Conservation (phyloP, 495 filamentous ascomycete species). For the Lasiosphaeria miniovina region DNA sequence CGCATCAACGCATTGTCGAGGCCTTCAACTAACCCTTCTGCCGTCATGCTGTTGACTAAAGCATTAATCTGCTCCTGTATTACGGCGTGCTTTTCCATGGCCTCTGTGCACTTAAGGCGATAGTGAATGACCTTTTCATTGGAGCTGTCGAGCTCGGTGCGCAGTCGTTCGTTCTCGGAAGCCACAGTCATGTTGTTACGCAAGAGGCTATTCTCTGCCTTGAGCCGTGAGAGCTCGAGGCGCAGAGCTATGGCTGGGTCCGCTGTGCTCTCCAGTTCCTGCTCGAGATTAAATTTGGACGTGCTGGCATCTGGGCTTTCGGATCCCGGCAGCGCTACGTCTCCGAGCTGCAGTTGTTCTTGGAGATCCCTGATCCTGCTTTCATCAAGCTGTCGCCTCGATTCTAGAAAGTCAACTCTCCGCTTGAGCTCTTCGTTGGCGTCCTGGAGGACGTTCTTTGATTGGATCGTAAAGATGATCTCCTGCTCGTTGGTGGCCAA, state of each 20-base stretch:
- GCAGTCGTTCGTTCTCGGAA: slow-evolving; percentile 48
- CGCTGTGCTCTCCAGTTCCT: slow-evolving; percentile 38
- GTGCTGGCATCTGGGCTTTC: slow-evolving; percentile 23
- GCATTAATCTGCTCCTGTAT: slow-evolving; percentile 49
- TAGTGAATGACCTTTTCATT: slow-evolving; percentile 37
- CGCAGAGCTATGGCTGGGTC: slow-evolving; percentile 30
- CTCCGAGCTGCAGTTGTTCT: slow-evolving; percentile 42
- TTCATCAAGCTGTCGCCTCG: slow-evolving; percentile 35
- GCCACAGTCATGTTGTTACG: slow-evolving; percentile 47
- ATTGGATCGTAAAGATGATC: slow-evolving; percentile 36
- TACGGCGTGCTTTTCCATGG: slow-evolving; percentile 50
- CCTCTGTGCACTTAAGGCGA: slow-evolving; percentile 44
- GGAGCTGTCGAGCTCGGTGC: slow-evolving; percentile 45
- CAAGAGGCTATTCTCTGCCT: slow-evolving; percentile 52
- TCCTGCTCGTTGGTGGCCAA: slow-evolving; percentile 43
- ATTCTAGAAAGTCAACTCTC: slow-evolving; percentile 34
- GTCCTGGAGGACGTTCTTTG: slow-evolving; percentile 34
- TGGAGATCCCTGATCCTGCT: slow-evolving; percentile 43
- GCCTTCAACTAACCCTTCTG: slow-evolving; percentile 48
- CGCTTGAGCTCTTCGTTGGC: slow-evolving; percentile 31
- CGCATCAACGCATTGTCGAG: slow-evolving; percentile 20
- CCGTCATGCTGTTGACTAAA: slow-evolving; percentile 42
- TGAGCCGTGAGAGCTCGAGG: slow-evolving; percentile 49
- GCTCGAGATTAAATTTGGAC: slow-evolving; percentile 37
- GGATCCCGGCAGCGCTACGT: slow-evolving; percentile 20